Evolutionary conservation across 139 green algal genomes (phyloP).

Genomic region (Chlorella sorokiniana): DNA sequence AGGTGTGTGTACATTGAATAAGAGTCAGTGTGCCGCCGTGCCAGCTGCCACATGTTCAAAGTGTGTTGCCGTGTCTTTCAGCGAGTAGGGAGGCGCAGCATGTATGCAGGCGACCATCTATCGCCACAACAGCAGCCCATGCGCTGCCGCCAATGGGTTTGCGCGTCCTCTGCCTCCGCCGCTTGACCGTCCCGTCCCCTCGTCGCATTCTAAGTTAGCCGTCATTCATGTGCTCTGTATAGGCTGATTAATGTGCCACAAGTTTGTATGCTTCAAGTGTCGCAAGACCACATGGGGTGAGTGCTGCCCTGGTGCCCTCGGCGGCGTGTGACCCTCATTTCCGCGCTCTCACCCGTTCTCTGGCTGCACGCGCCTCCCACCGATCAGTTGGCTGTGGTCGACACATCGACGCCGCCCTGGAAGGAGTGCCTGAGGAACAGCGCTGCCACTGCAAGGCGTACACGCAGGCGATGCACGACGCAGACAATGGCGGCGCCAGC

Average conservation of each 20-base stretch:
- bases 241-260: conserved; percentile 27
- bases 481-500: conserved; percentile 10
- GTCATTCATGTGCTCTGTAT: no score
- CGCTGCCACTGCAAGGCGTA: conserved; percentile 43
- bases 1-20: no score
- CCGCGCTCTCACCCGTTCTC: neutral
- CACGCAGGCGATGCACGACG: conserved; percentile 38
- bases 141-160: no score
- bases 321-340: neutral
- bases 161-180: no score
- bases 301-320: neutral
- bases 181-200: no score
- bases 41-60: no score
- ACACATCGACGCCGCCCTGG: neutral
- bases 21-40: no score
- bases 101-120: no score
- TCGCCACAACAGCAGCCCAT: no score
- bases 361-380: neutral
- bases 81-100: no score
- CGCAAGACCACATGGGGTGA: conserved; percentile 23
- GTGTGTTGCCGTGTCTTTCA: no score
- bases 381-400: neutral
- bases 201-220: no score
- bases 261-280: conserved; percentile 23
- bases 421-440: conserved; percentile 30